A percentile compares a stretch with the other conserved stretches of the same genome.
phyloP scores from a whole-genome alignment of 2,329 filamentous ascomycete genomes.

The Fusarium sp. region DNA sequence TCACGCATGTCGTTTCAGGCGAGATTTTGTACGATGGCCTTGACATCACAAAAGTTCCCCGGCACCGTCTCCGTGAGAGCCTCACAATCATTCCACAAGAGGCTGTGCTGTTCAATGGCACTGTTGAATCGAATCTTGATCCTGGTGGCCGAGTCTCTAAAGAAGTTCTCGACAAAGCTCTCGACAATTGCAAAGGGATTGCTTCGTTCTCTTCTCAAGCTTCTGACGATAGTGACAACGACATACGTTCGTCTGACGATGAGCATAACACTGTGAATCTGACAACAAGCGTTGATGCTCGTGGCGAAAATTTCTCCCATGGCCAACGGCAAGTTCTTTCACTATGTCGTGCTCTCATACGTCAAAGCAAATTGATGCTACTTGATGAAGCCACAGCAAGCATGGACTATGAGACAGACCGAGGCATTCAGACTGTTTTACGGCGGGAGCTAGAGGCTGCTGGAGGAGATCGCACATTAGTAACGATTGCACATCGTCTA shows the following conservation, averaged over 20 bases:
- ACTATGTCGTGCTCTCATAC: constrained; percentile 68
- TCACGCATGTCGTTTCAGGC: constrained; percentile 65
- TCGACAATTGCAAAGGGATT: constrained; percentile 73
- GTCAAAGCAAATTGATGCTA: constrained; percentile 67
- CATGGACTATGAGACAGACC: constrained; percentile 70
- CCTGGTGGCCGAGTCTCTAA: constrained; percentile 70
- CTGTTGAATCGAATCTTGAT: constrained; percentile 71
- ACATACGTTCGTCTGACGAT: constrained; percentile 32
- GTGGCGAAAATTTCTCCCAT: constrained; percentile 69
- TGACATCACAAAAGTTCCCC: constrained; percentile 66
- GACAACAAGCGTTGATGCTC: constrained; percentile 63
- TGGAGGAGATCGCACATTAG: constrained; percentile 63
- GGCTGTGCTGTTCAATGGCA: constrained; percentile 68
- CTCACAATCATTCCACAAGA: constrained; percentile 72
- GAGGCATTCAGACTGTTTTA: constrained; percentile 67
- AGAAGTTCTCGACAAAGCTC: constrained; percentile 67
- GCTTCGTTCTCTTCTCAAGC: constrained; percentile 63
- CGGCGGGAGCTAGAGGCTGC: constrained; percentile 62
- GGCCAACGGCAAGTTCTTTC: constrained; percentile 71
- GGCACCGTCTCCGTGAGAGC: constrained; percentile 64
- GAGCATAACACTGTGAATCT: constrained; percentile 52
- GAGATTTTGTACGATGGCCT: constrained; percentile 68
- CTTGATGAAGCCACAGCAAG: constrained; percentile 71
- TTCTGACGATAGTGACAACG: constrained; percentile 51
- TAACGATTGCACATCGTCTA: constrained; percentile 70